Evolutionary conservation across 2,329 filamentous ascomycete species (phyloP).

Genomic region (Sordariomycetes sp.): DNA sequence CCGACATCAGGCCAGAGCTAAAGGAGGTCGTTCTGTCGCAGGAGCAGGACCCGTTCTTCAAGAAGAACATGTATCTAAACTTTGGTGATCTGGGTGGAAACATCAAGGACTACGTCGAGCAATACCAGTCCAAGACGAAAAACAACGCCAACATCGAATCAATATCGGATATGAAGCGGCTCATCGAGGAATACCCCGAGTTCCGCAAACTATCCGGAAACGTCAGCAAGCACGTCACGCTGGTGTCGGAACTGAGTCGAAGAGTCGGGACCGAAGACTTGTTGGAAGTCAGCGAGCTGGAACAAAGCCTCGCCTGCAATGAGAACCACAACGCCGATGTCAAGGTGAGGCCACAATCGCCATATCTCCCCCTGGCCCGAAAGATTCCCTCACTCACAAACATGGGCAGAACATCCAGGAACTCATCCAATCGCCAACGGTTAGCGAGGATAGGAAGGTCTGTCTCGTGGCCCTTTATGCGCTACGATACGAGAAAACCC

Average conservation of each 20-base stretch:
- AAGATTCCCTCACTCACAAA: neutral
- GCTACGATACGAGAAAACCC: constrained; percentile 79
- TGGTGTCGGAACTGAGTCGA: constrained; percentile 87
- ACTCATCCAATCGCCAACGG: constrained; percentile 69
- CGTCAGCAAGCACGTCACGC: constrained; percentile 94
- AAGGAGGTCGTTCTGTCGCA: constrained; percentile 92
- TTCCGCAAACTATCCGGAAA: constrained; percentile 96
- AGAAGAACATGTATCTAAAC: constrained; percentile 97
- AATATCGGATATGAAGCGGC: constrained; percentile 97
- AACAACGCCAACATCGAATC: constrained; percentile 94
- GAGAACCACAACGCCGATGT: constrained; percentile 87
- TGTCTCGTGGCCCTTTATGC: constrained; percentile 90
- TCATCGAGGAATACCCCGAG: constrained; percentile 97
- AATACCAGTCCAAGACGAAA: constrained; percentile 97
- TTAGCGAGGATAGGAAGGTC: constrained; percentile 75
- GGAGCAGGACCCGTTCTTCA: constrained; percentile 98
- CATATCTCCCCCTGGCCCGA: neutral
- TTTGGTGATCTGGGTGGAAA: constrained; percentile 93
- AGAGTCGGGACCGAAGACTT: constrained; percentile 77
- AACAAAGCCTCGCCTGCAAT: constrained; percentile 93
- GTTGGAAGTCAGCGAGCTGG: constrained; percentile 92
- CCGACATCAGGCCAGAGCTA: constrained; percentile 75
- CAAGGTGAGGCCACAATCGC: constrained; percentile 46
- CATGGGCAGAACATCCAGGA: constrained; percentile 61
- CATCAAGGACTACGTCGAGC: constrained; percentile 96